Evolutionary conservation across 176 grass and related monocot genomes (phyloP).

Genomic region (Thalia dealbata): DNA sequence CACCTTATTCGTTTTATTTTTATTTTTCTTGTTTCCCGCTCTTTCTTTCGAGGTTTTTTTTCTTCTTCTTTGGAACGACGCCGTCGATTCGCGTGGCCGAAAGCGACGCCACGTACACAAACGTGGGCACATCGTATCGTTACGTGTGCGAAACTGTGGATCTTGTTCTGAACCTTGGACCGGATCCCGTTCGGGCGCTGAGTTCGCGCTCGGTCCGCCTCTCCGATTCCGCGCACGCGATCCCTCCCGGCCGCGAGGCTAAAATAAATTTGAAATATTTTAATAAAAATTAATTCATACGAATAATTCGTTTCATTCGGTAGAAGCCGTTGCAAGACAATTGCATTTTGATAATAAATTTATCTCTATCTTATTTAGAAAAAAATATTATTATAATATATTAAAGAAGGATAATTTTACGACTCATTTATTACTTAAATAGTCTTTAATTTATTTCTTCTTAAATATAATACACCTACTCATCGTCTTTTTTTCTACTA

Average conservation of each 20-base stretch:
- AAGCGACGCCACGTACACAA: background rate
- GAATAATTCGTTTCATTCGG: too few relatives aligned
- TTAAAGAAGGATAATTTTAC: too few relatives aligned
- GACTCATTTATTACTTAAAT: too few relatives aligned
- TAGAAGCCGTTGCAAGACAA: too few relatives aligned
- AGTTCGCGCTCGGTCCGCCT: too few relatives aligned
- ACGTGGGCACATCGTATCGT: background rate
- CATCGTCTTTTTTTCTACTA: too few relatives aligned
- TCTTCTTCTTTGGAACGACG: background rate
- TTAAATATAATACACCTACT: too few relatives aligned
- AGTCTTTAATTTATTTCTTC: too few relatives aligned
- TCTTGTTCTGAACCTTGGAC: background rate
- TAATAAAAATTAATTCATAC: too few relatives aligned
- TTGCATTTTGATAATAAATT: too few relatives aligned
- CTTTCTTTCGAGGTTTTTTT: background rate
- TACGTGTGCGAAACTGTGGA: background rate
- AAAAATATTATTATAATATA: too few relatives aligned
- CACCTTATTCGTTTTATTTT: background rate
- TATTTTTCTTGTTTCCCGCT: background rate
- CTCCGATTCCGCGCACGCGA: background rate
- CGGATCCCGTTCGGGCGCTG: background rate
- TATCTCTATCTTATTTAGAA: too few relatives aligned
- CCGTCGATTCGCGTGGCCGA: background rate
- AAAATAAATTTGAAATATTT: background rate
- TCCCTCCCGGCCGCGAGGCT: background rate